Evolutionary conservation across 345 rosid species (phyloP).

Genomic region (Theobroma cacao): DNA sequence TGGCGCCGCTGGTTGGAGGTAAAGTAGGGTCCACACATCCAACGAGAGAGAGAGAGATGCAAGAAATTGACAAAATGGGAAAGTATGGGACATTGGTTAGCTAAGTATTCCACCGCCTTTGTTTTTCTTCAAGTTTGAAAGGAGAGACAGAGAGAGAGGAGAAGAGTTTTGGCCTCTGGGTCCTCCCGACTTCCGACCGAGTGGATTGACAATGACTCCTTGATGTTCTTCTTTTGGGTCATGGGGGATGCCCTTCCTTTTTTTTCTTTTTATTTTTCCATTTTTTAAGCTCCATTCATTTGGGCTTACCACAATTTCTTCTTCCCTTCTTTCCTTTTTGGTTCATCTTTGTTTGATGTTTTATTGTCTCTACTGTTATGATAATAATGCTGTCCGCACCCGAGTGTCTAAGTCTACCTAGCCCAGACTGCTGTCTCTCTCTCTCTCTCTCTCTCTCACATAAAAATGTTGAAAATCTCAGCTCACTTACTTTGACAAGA

Average conservation of each 20-base stretch:
- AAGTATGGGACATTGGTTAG: neutral
- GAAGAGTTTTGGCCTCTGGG: neutral
- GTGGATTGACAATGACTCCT: constrained; percentile 3
- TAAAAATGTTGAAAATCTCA: neutral
- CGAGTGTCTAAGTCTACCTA: no score
- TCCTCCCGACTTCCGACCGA: constrained; percentile 1
- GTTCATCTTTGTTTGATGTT: neutral
- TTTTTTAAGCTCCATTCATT: no score
- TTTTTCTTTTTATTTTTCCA: neutral
- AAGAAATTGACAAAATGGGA: neutral
- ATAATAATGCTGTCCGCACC: no score
- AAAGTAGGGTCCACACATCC: constrained; percentile 26
- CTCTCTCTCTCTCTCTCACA: neutral
- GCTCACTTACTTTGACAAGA: neutral
- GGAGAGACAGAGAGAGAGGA: neutral
- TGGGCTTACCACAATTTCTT: neutral
- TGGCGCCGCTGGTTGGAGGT: constrained; percentile 53
- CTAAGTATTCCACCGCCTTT: neutral
- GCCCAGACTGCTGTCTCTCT: neutral
- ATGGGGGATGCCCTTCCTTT: neutral
- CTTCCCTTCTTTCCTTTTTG: neutral
- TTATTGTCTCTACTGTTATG: no score
- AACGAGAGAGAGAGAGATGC: neutral
- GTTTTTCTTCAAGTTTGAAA: neutral
- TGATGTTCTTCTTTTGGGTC: constrained; percentile 8